Conservation (phyloP, 805 yeast species). For the Lipomyces yamadae region DNA sequence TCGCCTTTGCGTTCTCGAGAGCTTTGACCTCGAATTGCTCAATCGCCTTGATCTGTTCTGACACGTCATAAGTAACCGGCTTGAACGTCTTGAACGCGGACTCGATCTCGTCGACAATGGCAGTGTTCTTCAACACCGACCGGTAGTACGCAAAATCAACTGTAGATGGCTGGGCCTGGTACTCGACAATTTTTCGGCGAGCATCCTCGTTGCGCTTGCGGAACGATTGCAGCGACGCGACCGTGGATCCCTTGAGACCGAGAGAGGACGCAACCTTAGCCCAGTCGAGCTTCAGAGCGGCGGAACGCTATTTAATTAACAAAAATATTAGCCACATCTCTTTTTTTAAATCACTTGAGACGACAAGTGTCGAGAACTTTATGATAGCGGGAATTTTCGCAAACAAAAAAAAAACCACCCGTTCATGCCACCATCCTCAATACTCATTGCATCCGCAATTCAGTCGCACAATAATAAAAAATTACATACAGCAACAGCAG, state of each 20-base stretch:
- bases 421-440: neutral
- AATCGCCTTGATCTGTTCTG: conserved; percentile 88
- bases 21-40: conserved; percentile 95
- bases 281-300: conserved; percentile 90
- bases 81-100: conserved; percentile 72
- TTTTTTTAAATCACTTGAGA: neutral
- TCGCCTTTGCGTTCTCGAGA: conserved; percentile 88
- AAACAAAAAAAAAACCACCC: too few species aligned
- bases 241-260: conserved; percentile 92
- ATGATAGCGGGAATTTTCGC: neutral
- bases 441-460: neutral
- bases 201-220: conserved; percentile 99
- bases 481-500: conserved; percentile 5
- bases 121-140: conserved; percentile 76
- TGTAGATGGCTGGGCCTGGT: conserved; percentile 70
- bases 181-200: conserved; percentile 73
- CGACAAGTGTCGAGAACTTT: too few species aligned
- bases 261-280: conserved; percentile 83
- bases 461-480: neutral
- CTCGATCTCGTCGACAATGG: conserved; percentile 81
- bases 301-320: conserved; percentile 32
- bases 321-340: neutral
- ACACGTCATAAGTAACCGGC: conserved; percentile 83
- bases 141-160: conserved; percentile 86
- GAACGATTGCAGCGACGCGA: conserved; percentile 84